Evolutionary conservation across 2,329 filamentous ascomycete genomes (phyloP).

Genomic region (Fusarium proliferatum): DNA sequence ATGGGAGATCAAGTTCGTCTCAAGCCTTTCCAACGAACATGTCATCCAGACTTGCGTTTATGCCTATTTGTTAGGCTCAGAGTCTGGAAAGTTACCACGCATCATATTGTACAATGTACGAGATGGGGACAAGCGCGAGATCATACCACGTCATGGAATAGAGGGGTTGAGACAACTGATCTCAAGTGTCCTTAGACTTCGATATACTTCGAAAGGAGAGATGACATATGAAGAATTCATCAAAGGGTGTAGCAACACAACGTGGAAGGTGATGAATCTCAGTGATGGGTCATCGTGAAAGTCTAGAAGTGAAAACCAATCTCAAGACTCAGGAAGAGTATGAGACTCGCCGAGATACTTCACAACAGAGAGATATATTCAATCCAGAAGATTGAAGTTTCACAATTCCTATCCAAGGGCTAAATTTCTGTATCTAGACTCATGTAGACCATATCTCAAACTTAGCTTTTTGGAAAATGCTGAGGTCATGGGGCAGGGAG

Average conservation of each 20-base stretch:
- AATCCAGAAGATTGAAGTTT: background rate
- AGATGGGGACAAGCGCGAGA: constrained; percentile 42
- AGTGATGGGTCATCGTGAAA: background rate
- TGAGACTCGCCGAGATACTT: background rate
- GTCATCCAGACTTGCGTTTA: constrained; percentile 44
- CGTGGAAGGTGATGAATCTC: constrained; percentile 9
- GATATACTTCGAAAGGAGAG: constrained; percentile 24
- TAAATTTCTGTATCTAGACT: background rate
- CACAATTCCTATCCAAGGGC: background rate
- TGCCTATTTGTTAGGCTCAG: constrained; percentile 35
- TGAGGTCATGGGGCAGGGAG: background rate
- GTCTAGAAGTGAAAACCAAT: background rate
- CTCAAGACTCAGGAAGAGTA: background rate
- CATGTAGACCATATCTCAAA: background rate
- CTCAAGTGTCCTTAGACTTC: constrained; percentile 29
- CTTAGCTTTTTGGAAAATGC: background rate
- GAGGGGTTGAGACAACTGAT: constrained; percentile 23
- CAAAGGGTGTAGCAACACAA: constrained; percentile 5
- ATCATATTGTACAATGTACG: constrained; percentile 45
- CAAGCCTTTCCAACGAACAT: constrained; percentile 40
- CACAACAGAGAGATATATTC: background rate
- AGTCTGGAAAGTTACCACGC: constrained; percentile 18
- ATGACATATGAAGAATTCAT: constrained; percentile 27
- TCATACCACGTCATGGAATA: constrained; percentile 19
- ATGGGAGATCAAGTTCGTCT: constrained; percentile 49